Conservation (phyloP, 108 stramenopile species). For the Schizochytrium sp. region DNA sequence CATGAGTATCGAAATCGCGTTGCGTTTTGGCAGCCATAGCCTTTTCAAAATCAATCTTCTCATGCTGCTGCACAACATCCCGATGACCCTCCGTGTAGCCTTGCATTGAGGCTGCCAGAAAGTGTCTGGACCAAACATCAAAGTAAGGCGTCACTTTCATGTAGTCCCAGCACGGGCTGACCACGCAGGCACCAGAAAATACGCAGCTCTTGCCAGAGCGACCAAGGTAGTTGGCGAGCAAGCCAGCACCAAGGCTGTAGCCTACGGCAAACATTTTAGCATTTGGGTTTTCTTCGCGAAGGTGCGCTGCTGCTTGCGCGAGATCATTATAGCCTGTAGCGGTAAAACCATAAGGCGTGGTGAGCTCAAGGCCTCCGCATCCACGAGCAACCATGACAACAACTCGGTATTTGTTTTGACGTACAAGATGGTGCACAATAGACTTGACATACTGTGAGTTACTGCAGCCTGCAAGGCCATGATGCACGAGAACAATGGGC, state of each 20-base stretch:
- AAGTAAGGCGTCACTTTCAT: conserved; percentile 8
- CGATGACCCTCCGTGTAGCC: conserved; percentile 14
- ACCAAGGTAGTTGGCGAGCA: conserved; percentile 63
- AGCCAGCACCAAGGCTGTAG: conserved; percentile 63
- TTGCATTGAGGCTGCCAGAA: background rate
- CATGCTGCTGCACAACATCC: background rate
- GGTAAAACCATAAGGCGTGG: conserved; percentile 33
- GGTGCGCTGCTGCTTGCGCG: background rate
- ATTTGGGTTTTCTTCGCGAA: conserved; percentile 53
- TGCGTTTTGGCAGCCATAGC: background rate
- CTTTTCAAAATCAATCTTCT: conserved; percentile 25
- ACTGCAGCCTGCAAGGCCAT: conserved; percentile 64
- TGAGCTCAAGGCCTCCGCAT: conserved; percentile 62
- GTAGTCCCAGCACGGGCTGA: conserved; percentile 40
- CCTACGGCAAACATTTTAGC: conserved; percentile 59
- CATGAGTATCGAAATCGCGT: conserved; percentile 58
- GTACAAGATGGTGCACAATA: background rate
- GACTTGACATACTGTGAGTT: conserved; percentile 56
- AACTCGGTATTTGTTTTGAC: background rate
- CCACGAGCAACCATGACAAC: conserved; percentile 66
- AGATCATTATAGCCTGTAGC: conserved; percentile 56
- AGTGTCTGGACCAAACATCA: conserved; percentile 17
- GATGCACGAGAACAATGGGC: conserved; percentile 52
- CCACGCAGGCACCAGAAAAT: conserved; percentile 12
- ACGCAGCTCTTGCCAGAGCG: background rate